Percentiles rank a stretch among this genome's conserved stretches.
Conservation (phyloP, 305 asterid species). For the Solanum hybrid region DNA sequence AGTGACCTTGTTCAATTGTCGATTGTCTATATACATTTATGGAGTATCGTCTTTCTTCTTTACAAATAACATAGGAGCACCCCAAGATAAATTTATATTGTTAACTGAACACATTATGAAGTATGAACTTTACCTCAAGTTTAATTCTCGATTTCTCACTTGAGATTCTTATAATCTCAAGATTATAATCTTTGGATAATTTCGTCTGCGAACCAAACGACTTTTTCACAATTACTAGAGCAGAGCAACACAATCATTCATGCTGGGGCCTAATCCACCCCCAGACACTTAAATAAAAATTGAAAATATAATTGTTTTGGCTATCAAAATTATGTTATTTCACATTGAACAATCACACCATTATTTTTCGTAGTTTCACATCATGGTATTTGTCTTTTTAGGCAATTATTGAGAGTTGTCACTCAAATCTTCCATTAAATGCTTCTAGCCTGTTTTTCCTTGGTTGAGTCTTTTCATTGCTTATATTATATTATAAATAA, state of each 20-base stretch:
- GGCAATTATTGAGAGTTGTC: background rate
- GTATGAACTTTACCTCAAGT: too few relatives aligned
- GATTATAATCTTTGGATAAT: background rate
- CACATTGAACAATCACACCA: background rate
- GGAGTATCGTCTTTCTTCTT: too few relatives aligned
- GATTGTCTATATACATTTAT: background rate
- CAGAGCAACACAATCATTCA: background rate
- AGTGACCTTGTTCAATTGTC: background rate
- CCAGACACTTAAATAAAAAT: background rate
- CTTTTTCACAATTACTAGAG: background rate
- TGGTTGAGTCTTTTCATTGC: background rate
- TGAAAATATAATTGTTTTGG: background rate
- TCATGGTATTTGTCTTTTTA: background rate
- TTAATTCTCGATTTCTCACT: too few relatives aligned
- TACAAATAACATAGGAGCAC: too few relatives aligned
- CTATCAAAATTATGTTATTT: background rate
- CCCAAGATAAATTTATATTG: background rate
- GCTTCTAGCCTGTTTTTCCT: background rate
- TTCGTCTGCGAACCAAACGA: background rate
- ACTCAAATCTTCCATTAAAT: background rate
- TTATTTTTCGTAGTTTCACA: background rate
- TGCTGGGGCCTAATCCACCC: background rate
- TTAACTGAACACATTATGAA: too few relatives aligned
- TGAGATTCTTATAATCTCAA: background rate
- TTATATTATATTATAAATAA: background rate